phyloP scores from a whole-genome alignment of 2,329 filamentous ascomycete species.

The Tolypocladium guangdongense region DNA sequence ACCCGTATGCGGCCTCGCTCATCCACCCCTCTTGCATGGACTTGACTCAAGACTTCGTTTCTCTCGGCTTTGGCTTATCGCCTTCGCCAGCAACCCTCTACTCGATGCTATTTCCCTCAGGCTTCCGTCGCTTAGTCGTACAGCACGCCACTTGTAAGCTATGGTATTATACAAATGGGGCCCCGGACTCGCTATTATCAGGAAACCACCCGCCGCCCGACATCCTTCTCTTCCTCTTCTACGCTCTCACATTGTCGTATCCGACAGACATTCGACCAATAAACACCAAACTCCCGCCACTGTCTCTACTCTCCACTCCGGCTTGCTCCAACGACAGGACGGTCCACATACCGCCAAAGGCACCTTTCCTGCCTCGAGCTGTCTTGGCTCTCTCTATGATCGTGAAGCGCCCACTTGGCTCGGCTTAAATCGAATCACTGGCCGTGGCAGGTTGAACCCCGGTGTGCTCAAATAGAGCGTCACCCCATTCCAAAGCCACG shows the following conservation, averaged over 20 bases:
- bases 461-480: neutral
- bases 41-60: neutral
- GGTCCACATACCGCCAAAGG: neutral
- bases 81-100: neutral
- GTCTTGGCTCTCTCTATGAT: neutral
- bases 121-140: neutral
- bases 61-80: neutral
- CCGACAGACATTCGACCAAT: neutral
- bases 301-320: neutral
- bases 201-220: neutral
- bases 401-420: no score
- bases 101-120: neutral
- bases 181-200: neutral
- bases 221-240: neutral
- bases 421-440: neutral
- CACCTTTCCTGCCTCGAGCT: neutral
- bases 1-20: neutral
- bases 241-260: neutral
- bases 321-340: neutral
- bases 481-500: neutral
- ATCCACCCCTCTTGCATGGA: neutral
- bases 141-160: no score
- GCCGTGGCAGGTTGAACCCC: neutral
- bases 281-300: neutral
- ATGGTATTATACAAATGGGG: neutral